Evolutionary conservation across 768 basidiomycete species (phyloP).

Genomic region (Boletus tylopilopsis): DNA sequence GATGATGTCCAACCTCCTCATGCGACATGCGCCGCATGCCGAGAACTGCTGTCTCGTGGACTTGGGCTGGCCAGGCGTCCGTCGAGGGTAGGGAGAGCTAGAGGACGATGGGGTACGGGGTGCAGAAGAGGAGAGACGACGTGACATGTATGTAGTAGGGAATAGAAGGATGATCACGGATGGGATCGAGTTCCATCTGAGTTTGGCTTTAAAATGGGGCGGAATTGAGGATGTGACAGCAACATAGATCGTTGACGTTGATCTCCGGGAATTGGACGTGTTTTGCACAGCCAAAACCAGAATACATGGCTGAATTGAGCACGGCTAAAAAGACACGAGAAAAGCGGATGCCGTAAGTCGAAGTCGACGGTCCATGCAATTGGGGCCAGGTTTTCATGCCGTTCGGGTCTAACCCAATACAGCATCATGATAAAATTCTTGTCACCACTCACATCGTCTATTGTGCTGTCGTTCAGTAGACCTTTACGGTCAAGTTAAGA

Average conservation of each 20-base stretch:
- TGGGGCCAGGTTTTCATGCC: conserved; percentile 23
- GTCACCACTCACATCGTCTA: conserved; percentile 3
- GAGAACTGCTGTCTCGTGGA: conserved; percentile 82
- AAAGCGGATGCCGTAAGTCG: conserved; percentile 36
- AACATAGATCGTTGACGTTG: conserved; percentile 26
- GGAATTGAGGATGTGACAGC: conserved; percentile 17
- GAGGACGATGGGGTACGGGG: conserved; percentile 27
- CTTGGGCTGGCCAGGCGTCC: conserved; percentile 61
- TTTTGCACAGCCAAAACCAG: conserved; percentile 21
- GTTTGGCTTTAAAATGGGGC: conserved; percentile 10
- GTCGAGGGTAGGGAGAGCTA: conserved; percentile 39
- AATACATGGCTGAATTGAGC: conserved; percentile 16
- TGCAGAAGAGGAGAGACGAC: conserved; percentile 42
- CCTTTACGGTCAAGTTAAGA: too few species aligned
- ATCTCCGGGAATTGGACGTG: conserved; percentile 28
- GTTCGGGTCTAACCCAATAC: conserved; percentile 16
- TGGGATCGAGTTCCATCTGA: conserved; percentile 21
- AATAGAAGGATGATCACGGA: conserved; percentile 26
- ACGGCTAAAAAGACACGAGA: conserved; percentile 32
- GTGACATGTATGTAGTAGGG: conserved; percentile 47
- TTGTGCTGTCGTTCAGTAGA: not conserved
- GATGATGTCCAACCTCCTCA: conserved; percentile 58
- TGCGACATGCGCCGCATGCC: conserved; percentile 92
- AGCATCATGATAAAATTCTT: not conserved
- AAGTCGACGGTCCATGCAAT: conserved; percentile 26